Base-by-base conservation (phyloP, 768 basidiomycete genomes). In the Cytidiella melzeri region DNA sequence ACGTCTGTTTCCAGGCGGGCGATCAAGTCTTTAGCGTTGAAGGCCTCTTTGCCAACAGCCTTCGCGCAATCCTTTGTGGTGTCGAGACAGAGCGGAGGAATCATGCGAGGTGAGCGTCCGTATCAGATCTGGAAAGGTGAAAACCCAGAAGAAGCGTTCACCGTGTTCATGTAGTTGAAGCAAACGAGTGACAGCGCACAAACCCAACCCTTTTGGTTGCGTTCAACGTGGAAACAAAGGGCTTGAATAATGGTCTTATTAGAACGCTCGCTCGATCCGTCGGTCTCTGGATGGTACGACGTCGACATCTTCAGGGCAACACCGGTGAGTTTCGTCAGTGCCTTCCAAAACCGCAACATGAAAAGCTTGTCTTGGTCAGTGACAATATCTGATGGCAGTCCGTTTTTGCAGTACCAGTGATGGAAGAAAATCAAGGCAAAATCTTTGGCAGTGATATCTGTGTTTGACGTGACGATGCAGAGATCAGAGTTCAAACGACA, bases 361-460 rank as follows among this genome's bases (percentile, higher is more conserved):
- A 68, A 69, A 3, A 62, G 50, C 3, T 60, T 45, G 45, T 66
- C 65, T 57, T 57, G 5, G 54, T 64, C 28, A 59, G 57, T 60
- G 13, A 73, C 55, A 25, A 73, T 66, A 1, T 53, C 21, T 0
- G 18, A 70, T 0, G 63, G 68, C 0, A 67, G 40, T 0, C 67
- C 66, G 48, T 65, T 50, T 43, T n/a, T n/a, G n/a, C n/a, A n/a
- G n/a, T n/a, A n/a, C n/a, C n/a, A n/a, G n/a, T n/a, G n/a, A n/a
- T n/a, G 42, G 38, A 65, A 67, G 49, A 65, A 62, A 0, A 58
- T 12, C 0, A 25, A 20, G 0, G 63, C 58, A 11, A 63, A 55
- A 0, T 59, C 45, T 5, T 52, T 38, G 1, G 61, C 59, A 0
- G 42, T 43, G 0, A n/a, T n/a, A n/a, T n/a, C n/a, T n/a, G n/a